These are phyloP conservation scores for Zygosaccharomyces gambellarensis DNA, from an alignment of 805 yeast species.

Conservation along the genomic window DNA sequence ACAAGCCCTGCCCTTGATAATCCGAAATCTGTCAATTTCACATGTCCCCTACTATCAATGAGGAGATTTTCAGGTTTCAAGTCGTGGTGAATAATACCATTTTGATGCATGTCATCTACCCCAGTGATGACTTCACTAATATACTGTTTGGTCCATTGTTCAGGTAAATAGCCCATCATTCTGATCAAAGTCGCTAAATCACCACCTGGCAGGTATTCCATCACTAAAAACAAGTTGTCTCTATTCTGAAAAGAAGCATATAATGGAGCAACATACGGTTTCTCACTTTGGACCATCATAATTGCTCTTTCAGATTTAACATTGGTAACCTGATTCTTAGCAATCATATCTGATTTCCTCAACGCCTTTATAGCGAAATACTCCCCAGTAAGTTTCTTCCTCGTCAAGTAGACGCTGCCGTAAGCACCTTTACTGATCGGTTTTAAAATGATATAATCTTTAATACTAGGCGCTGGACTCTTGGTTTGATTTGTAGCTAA, in stretches of 20 bases:
- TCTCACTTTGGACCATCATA: constrained; percentile 94
- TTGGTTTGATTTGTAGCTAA: constrained; percentile 56
- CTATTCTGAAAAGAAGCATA: constrained; percentile 84
- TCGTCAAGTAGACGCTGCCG: constrained; percentile 88
- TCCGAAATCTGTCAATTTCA: constrained; percentile 94
- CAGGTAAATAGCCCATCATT: constrained; percentile 76
- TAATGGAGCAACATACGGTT: constrained; percentile 87
- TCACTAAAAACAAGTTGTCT: constrained; percentile 82
- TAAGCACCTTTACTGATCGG: constrained; percentile 97
- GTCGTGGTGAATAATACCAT: constrained; percentile 92
- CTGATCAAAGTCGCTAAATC: constrained; percentile 85
- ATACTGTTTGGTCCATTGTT: constrained; percentile 80
- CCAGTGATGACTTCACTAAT: constrained; percentile 89
- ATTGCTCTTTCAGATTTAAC: constrained; percentile 94
- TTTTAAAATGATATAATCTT: constrained; percentile 83
- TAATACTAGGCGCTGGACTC: constrained; percentile 65
- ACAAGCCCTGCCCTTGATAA: constrained; percentile 83
- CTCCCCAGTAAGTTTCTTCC: constrained; percentile 82
- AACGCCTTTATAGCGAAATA: constrained; percentile 91
- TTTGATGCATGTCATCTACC: constrained; percentile 78
- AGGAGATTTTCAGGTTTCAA: constrained; percentile 90
- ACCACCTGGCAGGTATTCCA: constrained; percentile 96
- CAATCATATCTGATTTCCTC: constrained; percentile 91
- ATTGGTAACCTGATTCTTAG: constrained; percentile 92
- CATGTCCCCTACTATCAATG: constrained; percentile 81